phyloP scores from a whole-genome alignment of 2,329 filamentous ascomycete species.

The Aschersonia sp. region DNA sequence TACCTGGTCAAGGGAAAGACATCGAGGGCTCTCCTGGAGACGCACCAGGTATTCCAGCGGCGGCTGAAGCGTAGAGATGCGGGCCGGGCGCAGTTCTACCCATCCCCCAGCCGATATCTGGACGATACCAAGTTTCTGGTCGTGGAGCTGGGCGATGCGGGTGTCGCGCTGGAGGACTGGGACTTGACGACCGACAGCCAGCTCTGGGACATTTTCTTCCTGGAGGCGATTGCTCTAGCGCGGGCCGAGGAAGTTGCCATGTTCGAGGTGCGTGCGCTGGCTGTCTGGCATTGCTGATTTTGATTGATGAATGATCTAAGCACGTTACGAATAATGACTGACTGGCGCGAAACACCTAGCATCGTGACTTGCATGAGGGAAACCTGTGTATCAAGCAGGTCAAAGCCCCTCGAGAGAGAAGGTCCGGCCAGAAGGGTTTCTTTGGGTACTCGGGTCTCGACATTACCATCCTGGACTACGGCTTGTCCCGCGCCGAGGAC shows the following conservation, averaged over 20 bases:
- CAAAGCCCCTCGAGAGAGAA: conserved; percentile 16
- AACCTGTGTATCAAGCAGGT: conserved; percentile 43
- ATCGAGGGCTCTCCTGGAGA: conserved; percentile 37
- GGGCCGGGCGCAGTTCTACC: conserved; percentile 44
- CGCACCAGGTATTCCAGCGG: conserved; percentile 43
- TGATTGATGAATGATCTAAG: too few relatives aligned
- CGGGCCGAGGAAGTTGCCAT: conserved; percentile 41
- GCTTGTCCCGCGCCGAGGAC: conserved; percentile 43
- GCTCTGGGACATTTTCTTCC: conserved; percentile 49
- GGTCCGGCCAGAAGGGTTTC: conserved; percentile 13
- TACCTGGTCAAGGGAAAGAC: conserved; percentile 44
- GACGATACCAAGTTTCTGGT: conserved; percentile 44
- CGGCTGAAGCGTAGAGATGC: conserved; percentile 40
- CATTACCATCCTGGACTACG: conserved; percentile 52
- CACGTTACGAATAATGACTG: too few relatives aligned
- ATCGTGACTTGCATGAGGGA: conserved; percentile 51
- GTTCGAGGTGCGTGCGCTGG: conserved; percentile 36
- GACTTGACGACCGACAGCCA: conserved; percentile 31
- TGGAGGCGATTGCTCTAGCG: conserved; percentile 44
- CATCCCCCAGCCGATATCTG: conserved; percentile 44
- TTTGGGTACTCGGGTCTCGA: conserved; percentile 48
- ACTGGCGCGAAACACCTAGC: conserved; percentile 22
- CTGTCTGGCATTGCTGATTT: too few relatives aligned
- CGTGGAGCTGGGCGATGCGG: conserved; percentile 49
- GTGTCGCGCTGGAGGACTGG: conserved; percentile 44